A percentile compares a stretch with the other conserved stretches of the same genome.
Evolutionary conservation across 129 eudicot genomes (phyloP).

Genomic region (Tagetes erecta): DNA sequence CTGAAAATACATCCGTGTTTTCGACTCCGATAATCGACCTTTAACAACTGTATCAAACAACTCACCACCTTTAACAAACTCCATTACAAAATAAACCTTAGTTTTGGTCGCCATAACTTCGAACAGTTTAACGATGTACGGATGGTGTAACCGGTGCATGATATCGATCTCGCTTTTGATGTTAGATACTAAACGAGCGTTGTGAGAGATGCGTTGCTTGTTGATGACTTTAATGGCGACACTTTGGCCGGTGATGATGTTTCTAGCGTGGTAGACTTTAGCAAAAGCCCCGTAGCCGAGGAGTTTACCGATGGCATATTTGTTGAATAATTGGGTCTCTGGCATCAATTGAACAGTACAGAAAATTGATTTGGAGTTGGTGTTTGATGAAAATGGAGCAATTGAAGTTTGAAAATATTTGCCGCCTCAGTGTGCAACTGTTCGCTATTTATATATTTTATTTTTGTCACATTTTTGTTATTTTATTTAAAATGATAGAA

Average conservation of each 20-base stretch:
- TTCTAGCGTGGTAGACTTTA: slow-evolving; percentile 69
- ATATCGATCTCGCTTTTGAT: slow-evolving; percentile 66
- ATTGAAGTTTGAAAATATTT: too few species aligned
- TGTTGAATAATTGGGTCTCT: too few species aligned
- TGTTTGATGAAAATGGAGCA: too few species aligned
- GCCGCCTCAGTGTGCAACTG: too few species aligned
- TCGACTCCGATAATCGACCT: slow-evolving; percentile 54
- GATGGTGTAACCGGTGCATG: slow-evolving; percentile 56
- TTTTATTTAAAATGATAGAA: too few species aligned
- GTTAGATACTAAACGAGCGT: slow-evolving; percentile 31
- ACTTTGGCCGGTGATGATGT: slow-evolving; percentile 53
- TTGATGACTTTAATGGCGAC: slow-evolving; percentile 67
- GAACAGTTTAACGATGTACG: slow-evolving; percentile 48
- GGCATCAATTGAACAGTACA: too few species aligned
- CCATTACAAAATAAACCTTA: slow-evolving; percentile 64
- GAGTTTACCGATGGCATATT: too few species aligned
- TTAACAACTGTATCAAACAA: slow-evolving; percentile 49
- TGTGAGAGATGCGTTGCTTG: slow-evolving; percentile 45
- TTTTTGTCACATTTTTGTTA: too few species aligned
- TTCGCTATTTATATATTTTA: too few species aligned
- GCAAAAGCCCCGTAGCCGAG: slow-evolving; percentile 82
- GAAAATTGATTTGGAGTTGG: too few species aligned
- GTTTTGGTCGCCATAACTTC: slow-evolving; percentile 66
- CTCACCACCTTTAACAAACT: slow-evolving; percentile 75
- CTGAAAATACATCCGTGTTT: slow-evolving; percentile 63